A percentile compares a stretch with the other conserved stretches of the same genome.
Conservation (phyloP, 805 yeast species). For the Candida golubevii region DNA sequence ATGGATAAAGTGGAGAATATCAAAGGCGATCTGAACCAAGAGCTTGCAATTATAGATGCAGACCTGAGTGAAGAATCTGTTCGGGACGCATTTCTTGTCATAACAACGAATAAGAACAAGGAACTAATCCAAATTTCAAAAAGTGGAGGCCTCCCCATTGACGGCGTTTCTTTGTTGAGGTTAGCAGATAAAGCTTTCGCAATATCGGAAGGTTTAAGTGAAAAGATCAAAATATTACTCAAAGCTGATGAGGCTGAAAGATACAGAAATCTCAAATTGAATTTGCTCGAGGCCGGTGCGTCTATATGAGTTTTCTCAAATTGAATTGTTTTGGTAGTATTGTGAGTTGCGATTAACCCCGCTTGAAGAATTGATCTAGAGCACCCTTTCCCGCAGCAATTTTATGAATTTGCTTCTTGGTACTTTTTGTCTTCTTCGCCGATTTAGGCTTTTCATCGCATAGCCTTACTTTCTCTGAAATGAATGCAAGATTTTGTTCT, state of each 20-base stretch:
- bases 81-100: constrained; percentile 74
- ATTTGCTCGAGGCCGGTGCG: constrained; percentile 36
- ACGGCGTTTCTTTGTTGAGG: constrained; percentile 61
- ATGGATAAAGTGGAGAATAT: constrained; percentile 60
- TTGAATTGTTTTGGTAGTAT: not conserved
- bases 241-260: constrained; percentile 50
- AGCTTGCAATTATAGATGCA: constrained; percentile 71
- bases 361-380: constrained; percentile 62
- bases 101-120: constrained; percentile 83
- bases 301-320: constrained; percentile 17
- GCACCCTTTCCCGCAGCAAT: constrained; percentile 64
- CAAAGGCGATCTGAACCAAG: constrained; percentile 58
- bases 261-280: constrained; percentile 31
- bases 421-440: constrained; percentile 18
- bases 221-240: constrained; percentile 52
- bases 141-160: constrained; percentile 85
- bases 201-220: constrained; percentile 61
- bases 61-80: constrained; percentile 70
- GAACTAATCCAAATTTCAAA: constrained; percentile 88
- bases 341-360: constrained; percentile 17
- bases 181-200: constrained; percentile 64
- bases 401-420: constrained; percentile 29
- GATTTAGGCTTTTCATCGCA: too few relatives aligned
- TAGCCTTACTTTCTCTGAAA: too few relatives aligned
- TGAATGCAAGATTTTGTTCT: constrained; percentile 24